Percentiles rank a stretch among this genome's conserved stretches.
These are phyloP conservation scores for Nigrospora oryzae DNA, from an alignment of 2,329 filamentous ascomycete species.

Conservation along the genomic window DNA sequence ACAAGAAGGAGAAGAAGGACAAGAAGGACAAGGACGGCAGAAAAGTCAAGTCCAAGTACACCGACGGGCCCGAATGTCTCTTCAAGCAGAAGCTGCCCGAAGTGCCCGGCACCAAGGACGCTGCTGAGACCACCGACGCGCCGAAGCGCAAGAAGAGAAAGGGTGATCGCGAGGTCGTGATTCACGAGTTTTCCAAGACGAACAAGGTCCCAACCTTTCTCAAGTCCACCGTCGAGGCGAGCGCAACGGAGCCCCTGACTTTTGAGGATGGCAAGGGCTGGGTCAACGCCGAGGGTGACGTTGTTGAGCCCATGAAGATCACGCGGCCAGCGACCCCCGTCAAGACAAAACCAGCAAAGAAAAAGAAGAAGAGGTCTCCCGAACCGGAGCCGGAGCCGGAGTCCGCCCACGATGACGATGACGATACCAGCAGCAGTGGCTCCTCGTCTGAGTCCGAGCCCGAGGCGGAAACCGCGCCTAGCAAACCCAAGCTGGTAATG, in stretches of 20 bases:
- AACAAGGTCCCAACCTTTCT: conserved; percentile 77
- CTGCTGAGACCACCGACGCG: conserved; percentile 29
- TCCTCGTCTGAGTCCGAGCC: conserved; percentile 18
- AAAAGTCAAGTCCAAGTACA: conserved; percentile 66
- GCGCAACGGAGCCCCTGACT: conserved; percentile 39
- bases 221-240: conserved; percentile 42
- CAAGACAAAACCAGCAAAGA: conserved; percentile 11
- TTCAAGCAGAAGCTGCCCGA: conserved; percentile 72
- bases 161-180: conserved; percentile 50
- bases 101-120: conserved; percentile 29
- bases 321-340: conserved; percentile 21
- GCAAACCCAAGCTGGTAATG: conserved; percentile 10
- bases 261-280: conserved; percentile 84
- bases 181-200: conserved; percentile 88
- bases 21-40: conserved; percentile 47
- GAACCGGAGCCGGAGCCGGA: conserved; percentile 7
- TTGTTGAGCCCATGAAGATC: conserved; percentile 55
- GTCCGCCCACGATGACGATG: conserved; percentile 8
- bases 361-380: conserved; percentile 4
- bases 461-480: background rate
- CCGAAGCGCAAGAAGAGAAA: conserved; percentile 53
- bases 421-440: conserved; percentile 28
- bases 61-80: conserved; percentile 70
- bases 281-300: conserved; percentile 69
- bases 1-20: conserved; percentile 42